Evolutionary conservation across 495 filamentous ascomycete genomes (phyloP).

Genomic region (Baudoinia panamericana): DNA sequence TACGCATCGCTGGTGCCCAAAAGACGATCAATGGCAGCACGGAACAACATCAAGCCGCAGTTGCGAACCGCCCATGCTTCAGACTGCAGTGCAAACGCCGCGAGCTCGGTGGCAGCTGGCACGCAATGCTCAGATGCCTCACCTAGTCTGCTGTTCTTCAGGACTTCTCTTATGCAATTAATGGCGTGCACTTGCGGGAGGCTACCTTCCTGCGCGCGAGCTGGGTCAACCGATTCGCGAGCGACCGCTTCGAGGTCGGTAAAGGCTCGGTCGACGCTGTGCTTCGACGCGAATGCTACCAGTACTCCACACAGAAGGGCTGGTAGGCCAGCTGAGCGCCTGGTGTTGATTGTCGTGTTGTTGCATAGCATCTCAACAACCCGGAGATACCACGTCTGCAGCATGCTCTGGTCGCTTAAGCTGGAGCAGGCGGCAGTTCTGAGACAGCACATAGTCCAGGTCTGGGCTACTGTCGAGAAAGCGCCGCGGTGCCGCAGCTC

Average conservation of each 20-base stretch:
- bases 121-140: slow-evolving; percentile 51
- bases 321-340: slow-evolving; percentile 84
- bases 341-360: slow-evolving; percentile 64
- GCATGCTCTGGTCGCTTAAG: slow-evolving; percentile 31
- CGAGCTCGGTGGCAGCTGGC: slow-evolving; percentile 57
- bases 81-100: slow-evolving; percentile 55
- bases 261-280: slow-evolving; percentile 39
- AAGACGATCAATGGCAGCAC: slow-evolving; percentile 65
- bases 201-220: slow-evolving; percentile 37
- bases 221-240: slow-evolving; percentile 35
- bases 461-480: slow-evolving; percentile 83
- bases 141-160: slow-evolving; percentile 61
- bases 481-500: slow-evolving; percentile 81
- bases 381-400: slow-evolving; percentile 51
- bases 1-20: slow-evolving; percentile 51
- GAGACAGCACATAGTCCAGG: slow-evolving; percentile 65
- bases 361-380: slow-evolving; percentile 39
- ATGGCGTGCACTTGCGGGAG: slow-evolving; percentile 87
- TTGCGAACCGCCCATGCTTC: slow-evolving; percentile 83
- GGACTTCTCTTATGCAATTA: slow-evolving; percentile 80
- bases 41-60: slow-evolving; percentile 77
- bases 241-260: slow-evolving; percentile 45
- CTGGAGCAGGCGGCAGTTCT: slow-evolving; percentile 32
- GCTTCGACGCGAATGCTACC: slow-evolving; percentile 36
- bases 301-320: slow-evolving; percentile 69